A percentile compares a stretch with the other conserved stretches of the same genome.
Conservation (phyloP, 305 asterid genomes). For the Fraxinus angustifolia region DNA sequence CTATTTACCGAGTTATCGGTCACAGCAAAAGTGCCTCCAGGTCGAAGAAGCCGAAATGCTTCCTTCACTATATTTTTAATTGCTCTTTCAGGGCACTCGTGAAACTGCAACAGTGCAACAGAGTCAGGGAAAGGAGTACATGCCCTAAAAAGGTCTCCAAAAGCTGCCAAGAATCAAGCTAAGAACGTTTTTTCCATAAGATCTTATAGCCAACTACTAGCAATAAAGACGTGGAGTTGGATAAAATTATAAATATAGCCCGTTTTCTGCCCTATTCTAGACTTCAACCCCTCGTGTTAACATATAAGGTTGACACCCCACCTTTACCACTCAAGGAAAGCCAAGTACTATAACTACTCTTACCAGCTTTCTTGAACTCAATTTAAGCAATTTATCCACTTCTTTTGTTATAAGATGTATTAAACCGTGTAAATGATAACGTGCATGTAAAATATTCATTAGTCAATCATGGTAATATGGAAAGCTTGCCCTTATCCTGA, state of each 20-base stretch:
- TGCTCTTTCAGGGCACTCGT: conserved; percentile 90
- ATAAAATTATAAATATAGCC: neutral
- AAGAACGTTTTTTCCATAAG: neutral
- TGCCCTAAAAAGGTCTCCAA: neutral
- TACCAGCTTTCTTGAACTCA: neutral
- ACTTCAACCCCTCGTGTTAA: neutral
- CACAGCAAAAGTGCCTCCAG: conserved; percentile 83
- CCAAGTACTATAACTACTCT: neutral
- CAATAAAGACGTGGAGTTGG: neutral
- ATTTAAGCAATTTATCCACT: neutral
- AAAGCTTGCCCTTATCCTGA: neutral
- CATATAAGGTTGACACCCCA: neutral
- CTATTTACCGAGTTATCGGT: conserved; percentile 78
- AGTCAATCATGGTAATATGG: neutral
- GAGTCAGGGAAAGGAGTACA: neutral
- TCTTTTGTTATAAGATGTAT: neutral
- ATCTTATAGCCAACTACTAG: neutral
- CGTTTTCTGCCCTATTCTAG: neutral
- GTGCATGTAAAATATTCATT: neutral
- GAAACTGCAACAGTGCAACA: conserved; percentile 48
- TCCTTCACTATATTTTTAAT: conserved; percentile 65
- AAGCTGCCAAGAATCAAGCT: neutral
- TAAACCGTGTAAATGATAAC: neutral
- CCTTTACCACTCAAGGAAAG: neutral
- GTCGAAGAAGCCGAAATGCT: conserved; percentile 71